phyloP scores from a whole-genome alignment of 2,329 filamentous ascomycete species.

The Epichloe gansuensis region DNA sequence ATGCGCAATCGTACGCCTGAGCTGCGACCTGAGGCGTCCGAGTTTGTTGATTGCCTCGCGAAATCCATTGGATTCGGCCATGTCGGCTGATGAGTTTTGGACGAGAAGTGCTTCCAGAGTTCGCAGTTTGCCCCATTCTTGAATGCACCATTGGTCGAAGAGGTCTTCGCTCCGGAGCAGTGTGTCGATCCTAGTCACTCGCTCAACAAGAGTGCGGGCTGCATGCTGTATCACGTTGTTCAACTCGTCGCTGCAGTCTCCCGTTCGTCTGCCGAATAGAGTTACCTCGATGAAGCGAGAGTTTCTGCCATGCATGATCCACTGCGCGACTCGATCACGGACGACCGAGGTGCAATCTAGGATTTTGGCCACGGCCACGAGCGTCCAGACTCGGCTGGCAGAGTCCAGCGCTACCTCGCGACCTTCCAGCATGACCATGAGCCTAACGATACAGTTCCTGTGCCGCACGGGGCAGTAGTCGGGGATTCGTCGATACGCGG shows the following conservation, averaged over 20 bases:
- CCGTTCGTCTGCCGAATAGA: conserved; percentile 34
- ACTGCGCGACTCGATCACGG: no score
- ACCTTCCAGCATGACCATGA: conserved; percentile 29
- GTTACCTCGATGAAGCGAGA: conserved; percentile 7
- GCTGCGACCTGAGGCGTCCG: conserved; percentile 11
- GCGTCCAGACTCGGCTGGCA: conserved; percentile 26
- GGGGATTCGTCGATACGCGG: no score
- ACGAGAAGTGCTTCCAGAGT: no score
- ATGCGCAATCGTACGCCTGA: conserved; percentile 9
- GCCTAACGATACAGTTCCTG: no score
- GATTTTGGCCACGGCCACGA: no score
- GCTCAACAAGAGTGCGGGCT: conserved; percentile 35
- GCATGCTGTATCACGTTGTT: conserved; percentile 20
- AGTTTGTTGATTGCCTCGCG: conserved; percentile 3
- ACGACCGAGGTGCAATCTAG: no score
- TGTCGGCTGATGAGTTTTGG: no score
- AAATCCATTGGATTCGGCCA: no score
- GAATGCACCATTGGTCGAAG: conserved; percentile 17
- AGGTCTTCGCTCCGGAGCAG: conserved; percentile 22
- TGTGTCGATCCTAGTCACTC: conserved; percentile 21
- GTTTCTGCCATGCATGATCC: no score
- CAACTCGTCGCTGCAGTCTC: conserved; percentile 39
- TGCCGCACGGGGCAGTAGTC: no score
- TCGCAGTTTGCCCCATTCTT: conserved; percentile 9
- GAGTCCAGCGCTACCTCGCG: conserved; percentile 47